Conservation (phyloP, 768 basidiomycete species). For the Mycena latifolia region DNA sequence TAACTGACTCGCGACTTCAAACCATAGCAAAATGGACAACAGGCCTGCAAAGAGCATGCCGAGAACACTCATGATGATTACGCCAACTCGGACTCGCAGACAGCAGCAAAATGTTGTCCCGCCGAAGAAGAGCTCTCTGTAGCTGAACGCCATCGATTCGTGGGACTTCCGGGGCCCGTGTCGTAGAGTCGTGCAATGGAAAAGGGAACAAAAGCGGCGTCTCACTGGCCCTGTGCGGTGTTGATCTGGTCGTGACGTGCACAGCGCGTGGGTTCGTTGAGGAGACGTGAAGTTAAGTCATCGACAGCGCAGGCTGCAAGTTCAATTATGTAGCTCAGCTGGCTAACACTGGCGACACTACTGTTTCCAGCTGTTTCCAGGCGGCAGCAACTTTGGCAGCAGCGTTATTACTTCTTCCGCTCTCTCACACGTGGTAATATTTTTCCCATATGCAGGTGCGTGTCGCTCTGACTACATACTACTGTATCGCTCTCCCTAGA, state of each 20-base stretch:
- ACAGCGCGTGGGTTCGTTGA: too few species aligned
- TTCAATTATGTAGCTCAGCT: too few species aligned
- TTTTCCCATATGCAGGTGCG: too few species aligned
- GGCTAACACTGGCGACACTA: too few species aligned
- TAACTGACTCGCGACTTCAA: slow-evolving; percentile 68
- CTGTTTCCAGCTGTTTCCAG: too few species aligned
- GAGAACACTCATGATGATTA: slow-evolving; percentile 65
- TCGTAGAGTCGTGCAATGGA: slow-evolving; percentile 8
- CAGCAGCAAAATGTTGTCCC: slow-evolving; percentile 68
- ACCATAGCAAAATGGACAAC: slow-evolving; percentile 70
- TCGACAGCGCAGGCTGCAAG: too few species aligned
- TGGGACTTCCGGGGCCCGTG: neutral
- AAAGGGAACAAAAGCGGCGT: slow-evolving; percentile 8
- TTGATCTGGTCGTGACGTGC: neutral
- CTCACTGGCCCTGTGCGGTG: neutral
- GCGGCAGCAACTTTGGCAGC: too few species aligned
- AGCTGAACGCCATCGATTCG: slow-evolving; percentile 50
- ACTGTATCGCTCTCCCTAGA: too few species aligned
- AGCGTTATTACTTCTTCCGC: too few species aligned
- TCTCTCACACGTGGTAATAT: too few species aligned
- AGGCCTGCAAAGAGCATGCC: slow-evolving; percentile 67
- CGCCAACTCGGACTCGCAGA: slow-evolving; percentile 74
- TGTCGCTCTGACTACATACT: too few species aligned
- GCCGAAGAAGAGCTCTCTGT: slow-evolving; percentile 60
- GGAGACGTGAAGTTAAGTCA: too few species aligned